These are phyloP conservation scores for Exophiala dermatitidis DNA, from an alignment of 2,329 filamentous ascomycete genomes.

Conservation along the genomic window DNA sequence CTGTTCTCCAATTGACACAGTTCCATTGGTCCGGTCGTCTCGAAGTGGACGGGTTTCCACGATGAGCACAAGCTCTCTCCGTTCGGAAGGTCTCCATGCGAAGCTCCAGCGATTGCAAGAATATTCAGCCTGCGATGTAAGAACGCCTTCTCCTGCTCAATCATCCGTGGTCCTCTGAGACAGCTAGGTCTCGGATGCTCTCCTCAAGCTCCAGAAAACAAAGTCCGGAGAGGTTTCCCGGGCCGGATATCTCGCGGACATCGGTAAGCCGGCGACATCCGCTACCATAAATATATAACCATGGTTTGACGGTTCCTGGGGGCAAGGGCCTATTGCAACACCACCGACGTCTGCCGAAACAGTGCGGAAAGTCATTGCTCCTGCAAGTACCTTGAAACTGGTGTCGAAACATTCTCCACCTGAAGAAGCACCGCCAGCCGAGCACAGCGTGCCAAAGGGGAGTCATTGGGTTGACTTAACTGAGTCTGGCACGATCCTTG, in stretches of 20 bases:
- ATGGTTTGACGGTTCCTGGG: too few species aligned
- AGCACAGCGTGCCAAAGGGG: conserved; percentile 49
- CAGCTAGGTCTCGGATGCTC: conserved; percentile 59
- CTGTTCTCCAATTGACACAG: not conserved
- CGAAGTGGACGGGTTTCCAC: not conserved
- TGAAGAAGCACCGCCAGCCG: conserved; percentile 24
- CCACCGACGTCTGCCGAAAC: conserved; percentile 1
- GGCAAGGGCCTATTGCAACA: conserved; percentile 10
- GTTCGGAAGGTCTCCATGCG: conserved; percentile 28
- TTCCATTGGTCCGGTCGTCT: not conserved
- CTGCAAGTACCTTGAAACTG: conserved; percentile 47
- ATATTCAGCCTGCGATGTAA: conserved; percentile 41
- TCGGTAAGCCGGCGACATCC: conserved; percentile 37
- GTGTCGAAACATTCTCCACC: conserved; percentile 40
- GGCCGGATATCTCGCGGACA: conserved; percentile 61
- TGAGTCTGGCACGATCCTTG: conserved; percentile 52
- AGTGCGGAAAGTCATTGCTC: conserved; percentile 33
- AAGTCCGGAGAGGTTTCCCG: conserved; percentile 44
- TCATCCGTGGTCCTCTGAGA: conserved; percentile 1
- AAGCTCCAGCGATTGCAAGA: conserved; percentile 31
- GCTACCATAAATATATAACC: too few species aligned
- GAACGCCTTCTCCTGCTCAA: not conserved
- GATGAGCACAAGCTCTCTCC: not conserved
- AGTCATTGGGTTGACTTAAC: conserved; percentile 64
- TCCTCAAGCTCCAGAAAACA: conserved; percentile 56